These are phyloP conservation scores for Serendipita sp. DNA, from an alignment of 1,284 basidiomycete genomes.

Conservation along the genomic window DNA sequence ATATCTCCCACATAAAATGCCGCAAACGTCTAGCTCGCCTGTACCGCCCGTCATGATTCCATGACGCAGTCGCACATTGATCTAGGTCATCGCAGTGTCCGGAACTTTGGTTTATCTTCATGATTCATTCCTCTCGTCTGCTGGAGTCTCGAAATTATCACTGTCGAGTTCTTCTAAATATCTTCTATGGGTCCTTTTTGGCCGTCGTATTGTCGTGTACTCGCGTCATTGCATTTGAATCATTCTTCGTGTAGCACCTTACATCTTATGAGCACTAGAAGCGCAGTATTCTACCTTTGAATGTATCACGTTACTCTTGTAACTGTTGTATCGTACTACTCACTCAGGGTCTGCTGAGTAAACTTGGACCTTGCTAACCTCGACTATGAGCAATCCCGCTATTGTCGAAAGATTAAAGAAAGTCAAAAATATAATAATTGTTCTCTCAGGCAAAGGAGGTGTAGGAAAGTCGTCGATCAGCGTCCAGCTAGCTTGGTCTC, in stretches of 20 bases:
- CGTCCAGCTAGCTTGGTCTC: slow-evolving; percentile 80
- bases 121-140: too few relatives aligned
- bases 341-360: not conserved
- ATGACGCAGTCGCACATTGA: slow-evolving; percentile 34
- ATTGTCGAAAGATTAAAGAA: slow-evolving; percentile 47
- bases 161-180: too few relatives aligned
- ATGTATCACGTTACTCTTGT: not conserved
- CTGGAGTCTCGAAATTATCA: too few relatives aligned
- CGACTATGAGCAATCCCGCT: slow-evolving; percentile 28
- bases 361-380: not conserved
- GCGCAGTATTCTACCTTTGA: not conserved
- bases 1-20: too few relatives aligned
- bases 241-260: not conserved
- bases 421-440: slow-evolving; percentile 82
- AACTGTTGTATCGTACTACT: not conserved
- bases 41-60: slow-evolving; percentile 54
- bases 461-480: slow-evolving; percentile 97
- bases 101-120: too few relatives aligned
- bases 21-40: too few relatives aligned
- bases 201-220: not conserved
- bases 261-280: not conserved
- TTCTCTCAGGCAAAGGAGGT: slow-evolving; percentile 92
- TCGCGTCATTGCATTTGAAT: not conserved
- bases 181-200: not conserved
- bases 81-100: slow-evolving; percentile 27